phyloP scores from a whole-genome alignment of 2,329 filamentous ascomycete species.

The Parafenestella ontariensis region DNA sequence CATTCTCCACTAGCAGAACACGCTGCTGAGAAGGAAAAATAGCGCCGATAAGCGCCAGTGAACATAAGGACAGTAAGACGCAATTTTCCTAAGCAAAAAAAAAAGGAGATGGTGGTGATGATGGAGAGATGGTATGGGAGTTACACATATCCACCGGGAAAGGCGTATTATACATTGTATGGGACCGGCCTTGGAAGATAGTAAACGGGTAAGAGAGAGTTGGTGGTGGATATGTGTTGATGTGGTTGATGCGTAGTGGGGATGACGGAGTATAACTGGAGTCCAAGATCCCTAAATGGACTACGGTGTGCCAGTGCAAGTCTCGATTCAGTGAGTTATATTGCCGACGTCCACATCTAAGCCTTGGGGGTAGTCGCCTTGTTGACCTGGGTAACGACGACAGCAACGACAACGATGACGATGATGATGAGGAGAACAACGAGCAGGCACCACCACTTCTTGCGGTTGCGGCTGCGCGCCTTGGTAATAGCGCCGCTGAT shows the following conservation, averaged over 20 bases:
- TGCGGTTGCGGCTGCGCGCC: conserved; percentile 72
- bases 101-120: not conserved
- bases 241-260: not conserved
- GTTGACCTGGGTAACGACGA: conserved; percentile 42
- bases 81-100: not conserved
- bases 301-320: not conserved
- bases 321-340: not conserved
- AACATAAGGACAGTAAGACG: conserved; percentile 6
- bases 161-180: conserved; percentile 14
- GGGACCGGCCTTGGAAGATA: conserved; percentile 3
- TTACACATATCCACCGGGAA: conserved; percentile 18
- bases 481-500: conserved; percentile 83
- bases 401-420: conserved; percentile 50
- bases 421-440: conserved; percentile 61
- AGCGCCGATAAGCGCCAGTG: conserved; percentile 8
- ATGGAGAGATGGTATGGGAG: not conserved
- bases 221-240: not conserved
- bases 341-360: conserved; percentile 1
- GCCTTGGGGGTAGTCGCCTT: conserved; percentile 26
- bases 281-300: conserved; percentile 3
- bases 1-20: not conserved
- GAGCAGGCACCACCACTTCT: conserved; percentile 96
- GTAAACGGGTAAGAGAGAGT: conserved; percentile 1
- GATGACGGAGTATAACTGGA: conserved; percentile 38
- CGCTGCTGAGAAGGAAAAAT: conserved; percentile 11